These are phyloP conservation scores for Diutina catenulata DNA, from an alignment of 1,139 yeast genomes.

Conservation along the genomic window DNA sequence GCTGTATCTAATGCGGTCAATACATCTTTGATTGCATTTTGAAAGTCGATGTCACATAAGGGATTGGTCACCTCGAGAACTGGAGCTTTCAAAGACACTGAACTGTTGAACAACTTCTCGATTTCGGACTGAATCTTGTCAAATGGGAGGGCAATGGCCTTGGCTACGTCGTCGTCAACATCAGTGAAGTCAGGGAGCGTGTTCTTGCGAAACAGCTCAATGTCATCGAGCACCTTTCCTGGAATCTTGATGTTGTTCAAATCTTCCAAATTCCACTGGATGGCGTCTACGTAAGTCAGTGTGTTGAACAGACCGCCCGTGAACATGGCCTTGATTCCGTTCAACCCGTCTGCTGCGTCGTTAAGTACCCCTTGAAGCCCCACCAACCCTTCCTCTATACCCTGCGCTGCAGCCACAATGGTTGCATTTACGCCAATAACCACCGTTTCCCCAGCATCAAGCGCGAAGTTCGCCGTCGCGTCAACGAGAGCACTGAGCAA, in stretches of 20 bases:
- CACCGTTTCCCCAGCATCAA: background rate
- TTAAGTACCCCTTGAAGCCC: background rate
- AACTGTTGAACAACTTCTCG: background rate
- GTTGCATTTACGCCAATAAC: background rate
- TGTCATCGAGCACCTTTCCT: background rate
- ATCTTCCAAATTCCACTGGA: background rate
- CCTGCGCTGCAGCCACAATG: conserved; percentile 2
- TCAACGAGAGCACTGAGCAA: background rate
- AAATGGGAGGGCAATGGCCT: background rate
- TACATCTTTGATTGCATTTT: background rate
- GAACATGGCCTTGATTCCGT: background rate
- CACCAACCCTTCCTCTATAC: background rate
- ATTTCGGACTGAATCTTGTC: background rate
- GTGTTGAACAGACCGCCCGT: background rate
- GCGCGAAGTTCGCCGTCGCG: conserved; percentile 1
- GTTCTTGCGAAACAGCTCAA: background rate
- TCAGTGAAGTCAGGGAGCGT: conserved; percentile 2
- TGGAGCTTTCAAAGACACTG: background rate
- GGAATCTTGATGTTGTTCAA: background rate
- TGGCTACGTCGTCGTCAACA: background rate
- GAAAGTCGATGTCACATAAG: background rate
- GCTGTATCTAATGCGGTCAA: background rate
- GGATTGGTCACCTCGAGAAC: background rate
- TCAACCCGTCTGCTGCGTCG: background rate
- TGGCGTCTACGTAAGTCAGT: background rate